Conservation (phyloP, 2,329 filamentous ascomycete genomes). For the Colletotrichum chrysophilum region DNA sequence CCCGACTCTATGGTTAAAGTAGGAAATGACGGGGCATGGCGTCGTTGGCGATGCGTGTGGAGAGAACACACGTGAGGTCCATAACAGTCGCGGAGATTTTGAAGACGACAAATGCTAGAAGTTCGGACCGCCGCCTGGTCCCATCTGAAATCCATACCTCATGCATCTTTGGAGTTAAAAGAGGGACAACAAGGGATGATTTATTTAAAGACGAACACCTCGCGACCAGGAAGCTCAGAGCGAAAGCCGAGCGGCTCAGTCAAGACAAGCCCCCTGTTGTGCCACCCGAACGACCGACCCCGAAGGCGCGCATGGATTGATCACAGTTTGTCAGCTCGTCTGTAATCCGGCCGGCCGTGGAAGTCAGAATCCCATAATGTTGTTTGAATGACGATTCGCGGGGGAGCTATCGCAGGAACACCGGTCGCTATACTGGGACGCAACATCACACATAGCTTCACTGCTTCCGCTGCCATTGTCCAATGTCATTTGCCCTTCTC, state of each 20-base stretch:
- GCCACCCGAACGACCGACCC: background rate
- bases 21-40: background rate
- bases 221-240: background rate
- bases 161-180: background rate
- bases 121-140: background rate
- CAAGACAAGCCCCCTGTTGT: background rate
- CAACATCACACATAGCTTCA: background rate
- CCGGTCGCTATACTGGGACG: rapidly evolving
- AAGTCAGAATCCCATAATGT: background rate
- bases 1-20: background rate
- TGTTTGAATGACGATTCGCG: background rate
- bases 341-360: background rate
- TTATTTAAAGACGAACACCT: background rate
- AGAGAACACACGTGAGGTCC: rapidly evolving
- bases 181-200: background rate
- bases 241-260: background rate
- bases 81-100: background rate
- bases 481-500: background rate
- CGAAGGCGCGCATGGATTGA: background rate
- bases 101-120: background rate
- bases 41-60: background rate
- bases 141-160: background rate
- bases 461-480: background rate
- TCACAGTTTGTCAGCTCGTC: background rate
- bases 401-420: background rate